phyloP scores from a whole-genome alignment of 208 protist genomes.

The Strigomonas culicis region DNA sequence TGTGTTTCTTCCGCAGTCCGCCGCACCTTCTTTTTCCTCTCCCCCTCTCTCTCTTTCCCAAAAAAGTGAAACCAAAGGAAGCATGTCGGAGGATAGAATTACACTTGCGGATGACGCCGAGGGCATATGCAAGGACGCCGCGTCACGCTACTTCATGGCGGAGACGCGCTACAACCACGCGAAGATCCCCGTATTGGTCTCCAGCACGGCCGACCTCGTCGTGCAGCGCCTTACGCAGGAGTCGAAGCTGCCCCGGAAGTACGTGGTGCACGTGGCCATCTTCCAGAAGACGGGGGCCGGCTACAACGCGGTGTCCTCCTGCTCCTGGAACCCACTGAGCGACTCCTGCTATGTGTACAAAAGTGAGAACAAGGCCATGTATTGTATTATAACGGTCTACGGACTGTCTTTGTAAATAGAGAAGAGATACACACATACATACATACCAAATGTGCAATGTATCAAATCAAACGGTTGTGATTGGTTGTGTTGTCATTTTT shows the following conservation, averaged over 20 bases:
- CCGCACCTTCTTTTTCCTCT: background rate
- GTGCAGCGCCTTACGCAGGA: slow-evolving; percentile 79
- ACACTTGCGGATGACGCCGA: slow-evolving; percentile 80
- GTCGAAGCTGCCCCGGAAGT: slow-evolving; percentile 88
- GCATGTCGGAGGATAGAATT: slow-evolving; percentile 44
- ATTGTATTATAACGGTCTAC: slow-evolving; percentile 85
- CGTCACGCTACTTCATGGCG: slow-evolving; percentile 52
- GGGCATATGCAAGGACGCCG: slow-evolving; percentile 72
- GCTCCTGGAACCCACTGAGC: slow-evolving; percentile 86
- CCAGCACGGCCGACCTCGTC: slow-evolving; percentile 64
- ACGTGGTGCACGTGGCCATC: slow-evolving; percentile 80
- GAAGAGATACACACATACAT: slow-evolving; percentile 1
- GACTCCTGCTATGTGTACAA: slow-evolving; percentile 85
- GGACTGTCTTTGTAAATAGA: slow-evolving; percentile 56
- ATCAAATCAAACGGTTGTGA: background rate
- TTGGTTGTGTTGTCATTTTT: background rate
- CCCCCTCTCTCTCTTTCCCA: slow-evolving; percentile 13
- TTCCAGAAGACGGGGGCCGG: slow-evolving; percentile 90
- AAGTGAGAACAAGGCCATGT: slow-evolving; percentile 76
- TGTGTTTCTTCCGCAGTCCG: no score
- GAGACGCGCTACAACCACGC: slow-evolving; percentile 69
- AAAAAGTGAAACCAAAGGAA: slow-evolving; percentile 3
- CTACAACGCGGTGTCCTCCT: slow-evolving; percentile 72
- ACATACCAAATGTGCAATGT: slow-evolving; percentile 6
- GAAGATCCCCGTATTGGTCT: slow-evolving; percentile 55